These are phyloP conservation scores for Saccharomycopsis malanga DNA, from an alignment of 805 yeast genomes.

Conservation along the genomic window DNA sequence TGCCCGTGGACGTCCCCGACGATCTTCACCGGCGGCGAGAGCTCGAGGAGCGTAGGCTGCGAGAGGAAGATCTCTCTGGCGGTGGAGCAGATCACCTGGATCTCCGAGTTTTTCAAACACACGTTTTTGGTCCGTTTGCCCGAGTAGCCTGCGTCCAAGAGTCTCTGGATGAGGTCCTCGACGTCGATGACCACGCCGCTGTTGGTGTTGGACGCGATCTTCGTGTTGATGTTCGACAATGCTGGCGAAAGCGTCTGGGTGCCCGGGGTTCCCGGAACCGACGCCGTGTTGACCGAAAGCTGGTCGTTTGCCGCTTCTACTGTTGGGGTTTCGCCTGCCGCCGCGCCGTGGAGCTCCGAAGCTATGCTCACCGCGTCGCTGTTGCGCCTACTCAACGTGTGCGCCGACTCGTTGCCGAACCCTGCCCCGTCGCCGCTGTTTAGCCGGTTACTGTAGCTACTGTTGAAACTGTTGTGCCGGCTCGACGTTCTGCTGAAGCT, in stretches of 20 bases:
- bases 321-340: not conserved
- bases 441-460: conserved; percentile 1
- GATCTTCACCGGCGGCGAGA: conserved; percentile 72
- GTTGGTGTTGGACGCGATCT: conserved; percentile 5
- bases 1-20: conserved; percentile 98
- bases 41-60: conserved; percentile 85
- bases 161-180: conserved; percentile 84
- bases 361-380: conserved; percentile 14
- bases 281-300: conserved; percentile 2
- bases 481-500: conserved; percentile 11
- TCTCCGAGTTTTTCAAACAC: conserved; percentile 85
- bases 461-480: conserved; percentile 16
- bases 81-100: conserved; percentile 74
- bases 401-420: no score
- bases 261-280: conserved; percentile 16
- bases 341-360: conserved; percentile 4
- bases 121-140: conserved; percentile 89
- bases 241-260: conserved; percentile 10
- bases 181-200: conserved; percentile 37
- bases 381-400: conserved; percentile 9
- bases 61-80: conserved; percentile 85
- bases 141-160: conserved; percentile 91
- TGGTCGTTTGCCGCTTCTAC: not conserved
- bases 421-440: not conserved
- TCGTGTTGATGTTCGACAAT: conserved; percentile 11